Evolutionary conservation across 2,329 filamentous ascomycete genomes (phyloP), one percentile per base, ranked within the genome.

Genomic region (Nothomitra cinnamomea): DNA sequence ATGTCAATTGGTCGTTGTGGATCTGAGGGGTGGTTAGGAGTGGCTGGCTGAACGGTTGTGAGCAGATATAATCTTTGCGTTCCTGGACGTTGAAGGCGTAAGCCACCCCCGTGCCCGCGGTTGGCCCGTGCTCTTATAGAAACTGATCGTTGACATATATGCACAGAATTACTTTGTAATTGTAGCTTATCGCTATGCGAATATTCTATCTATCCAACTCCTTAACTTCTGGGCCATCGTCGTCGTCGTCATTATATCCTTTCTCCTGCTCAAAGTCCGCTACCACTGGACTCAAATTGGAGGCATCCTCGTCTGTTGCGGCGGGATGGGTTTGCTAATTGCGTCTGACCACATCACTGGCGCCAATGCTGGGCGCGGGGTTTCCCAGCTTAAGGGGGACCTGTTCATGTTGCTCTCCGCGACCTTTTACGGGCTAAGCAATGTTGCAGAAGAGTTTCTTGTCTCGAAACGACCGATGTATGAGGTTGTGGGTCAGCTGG

Each of bases 201-300:
- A 89, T 62, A 83, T 95, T 61, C 76, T 96, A 50, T 92, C 85
- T 19, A 88, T 88, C 15, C 89, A 96, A 73, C 77, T 98, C 52
- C 87, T 98, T 70, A 95, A 95, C 75, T 96, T 96, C 72, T 96
- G 90, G 90, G 86, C 89, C 61, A 96, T 98, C 60, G 86, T 94
- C 51, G 82, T 90, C 57, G 92, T 98, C 21, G 87, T 96, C 19
- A 64, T 85, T 57, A 70, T 95, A 59, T 95, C 87, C 25, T 89
- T 94, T 69, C 59, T 82, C 58, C 73, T 95, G 61, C 78, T 98
- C 55, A 77, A 76, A 60, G 92, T 98, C 45, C 85, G 92, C 62
- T 98, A 98, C 75, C 87, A 88, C 70, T 72, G 78, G 65, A 80
- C 85, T 55, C 92, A 96, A 72, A 79, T 95, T 61, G 60, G 78